These are phyloP conservation scores for Ilex aquifolium DNA, from an alignment of 257 asterid genomes.

Conservation along the genomic window DNA sequence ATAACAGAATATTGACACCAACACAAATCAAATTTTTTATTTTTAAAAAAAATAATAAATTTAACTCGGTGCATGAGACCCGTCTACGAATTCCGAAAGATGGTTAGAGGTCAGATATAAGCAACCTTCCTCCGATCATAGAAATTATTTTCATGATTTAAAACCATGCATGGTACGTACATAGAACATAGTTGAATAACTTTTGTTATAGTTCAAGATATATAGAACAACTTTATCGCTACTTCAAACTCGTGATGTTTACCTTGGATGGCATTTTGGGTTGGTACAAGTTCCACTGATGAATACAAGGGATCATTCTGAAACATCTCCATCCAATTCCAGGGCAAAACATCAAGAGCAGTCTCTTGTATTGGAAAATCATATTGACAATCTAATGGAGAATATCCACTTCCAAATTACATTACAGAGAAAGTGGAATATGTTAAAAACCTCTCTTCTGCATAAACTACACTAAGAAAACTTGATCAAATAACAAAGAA, in stretches of 20 bases:
- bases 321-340: slow-evolving; percentile 11
- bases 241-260: neutral
- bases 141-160: too few species aligned
- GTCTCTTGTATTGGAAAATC: slow-evolving; percentile 21
- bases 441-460: neutral
- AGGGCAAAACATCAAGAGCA: slow-evolving; percentile 22
- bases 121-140: too few species aligned
- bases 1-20: neutral
- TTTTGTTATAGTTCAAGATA: too few species aligned
- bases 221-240: too few species aligned
- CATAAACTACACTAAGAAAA: neutral
- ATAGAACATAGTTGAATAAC: too few species aligned
- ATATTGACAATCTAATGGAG: slow-evolving; percentile 12
- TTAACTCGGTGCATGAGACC: too few species aligned
- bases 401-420: slow-evolving; percentile 11
- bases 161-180: too few species aligned
- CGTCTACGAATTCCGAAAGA: too few species aligned
- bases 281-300: slow-evolving; percentile 18
- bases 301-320: slow-evolving; percentile 27
- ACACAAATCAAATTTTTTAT: neutral
- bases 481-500: neutral
- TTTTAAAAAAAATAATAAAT: too few species aligned
- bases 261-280: slow-evolving; percentile 32
- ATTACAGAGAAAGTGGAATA: neutral
- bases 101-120: too few species aligned